Evolutionary conservation across 306 rosid genomes (phyloP).

Genomic region (Hippophae rhamnoides): DNA sequence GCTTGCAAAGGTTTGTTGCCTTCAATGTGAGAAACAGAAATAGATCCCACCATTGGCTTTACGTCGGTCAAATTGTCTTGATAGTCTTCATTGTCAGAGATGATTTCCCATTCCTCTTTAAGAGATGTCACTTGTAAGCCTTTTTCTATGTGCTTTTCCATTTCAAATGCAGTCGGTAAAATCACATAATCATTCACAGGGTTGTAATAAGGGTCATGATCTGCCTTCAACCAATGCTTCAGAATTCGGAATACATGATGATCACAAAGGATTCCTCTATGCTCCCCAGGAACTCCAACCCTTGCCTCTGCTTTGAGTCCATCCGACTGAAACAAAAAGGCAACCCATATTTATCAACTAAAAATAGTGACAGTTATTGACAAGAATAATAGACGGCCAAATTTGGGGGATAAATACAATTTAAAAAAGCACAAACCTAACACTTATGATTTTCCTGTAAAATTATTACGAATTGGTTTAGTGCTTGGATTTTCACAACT

Average conservation of each 20-base stretch:
- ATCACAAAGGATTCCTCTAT: slow-evolving; percentile 73
- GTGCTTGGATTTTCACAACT: too few relatives aligned
- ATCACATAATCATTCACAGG: slow-evolving; percentile 91
- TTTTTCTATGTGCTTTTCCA: slow-evolving; percentile 47
- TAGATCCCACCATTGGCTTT: slow-evolving; percentile 38
- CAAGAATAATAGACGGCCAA: neutral
- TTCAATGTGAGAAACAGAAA: slow-evolving; percentile 31
- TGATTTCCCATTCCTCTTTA: slow-evolving; percentile 94
- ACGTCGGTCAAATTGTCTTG: slow-evolving; percentile 18
- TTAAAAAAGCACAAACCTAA: too few relatives aligned
- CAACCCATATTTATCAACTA: neutral
- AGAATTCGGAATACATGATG: slow-evolving; percentile 80
- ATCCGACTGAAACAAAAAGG: slow-evolving; percentile 51
- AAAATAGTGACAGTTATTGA: neutral
- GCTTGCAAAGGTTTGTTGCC: slow-evolving; percentile 44
- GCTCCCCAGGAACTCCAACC: slow-evolving; percentile 87
- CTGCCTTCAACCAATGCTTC: slow-evolving; percentile 89
- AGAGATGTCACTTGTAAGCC: slow-evolving; percentile 64
- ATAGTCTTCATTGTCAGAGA: slow-evolving; percentile 36
- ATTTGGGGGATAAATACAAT: too few relatives aligned
- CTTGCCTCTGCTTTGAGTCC: slow-evolving; percentile 87
- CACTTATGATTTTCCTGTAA: too few relatives aligned
- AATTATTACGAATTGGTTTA: too few relatives aligned
- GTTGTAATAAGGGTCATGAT: slow-evolving; percentile 80
- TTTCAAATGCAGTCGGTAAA: slow-evolving; percentile 70